Base-by-base conservation (phyloP, 2,329 filamentous ascomycete species). In the Colletotrichum liaoningense region DNA sequence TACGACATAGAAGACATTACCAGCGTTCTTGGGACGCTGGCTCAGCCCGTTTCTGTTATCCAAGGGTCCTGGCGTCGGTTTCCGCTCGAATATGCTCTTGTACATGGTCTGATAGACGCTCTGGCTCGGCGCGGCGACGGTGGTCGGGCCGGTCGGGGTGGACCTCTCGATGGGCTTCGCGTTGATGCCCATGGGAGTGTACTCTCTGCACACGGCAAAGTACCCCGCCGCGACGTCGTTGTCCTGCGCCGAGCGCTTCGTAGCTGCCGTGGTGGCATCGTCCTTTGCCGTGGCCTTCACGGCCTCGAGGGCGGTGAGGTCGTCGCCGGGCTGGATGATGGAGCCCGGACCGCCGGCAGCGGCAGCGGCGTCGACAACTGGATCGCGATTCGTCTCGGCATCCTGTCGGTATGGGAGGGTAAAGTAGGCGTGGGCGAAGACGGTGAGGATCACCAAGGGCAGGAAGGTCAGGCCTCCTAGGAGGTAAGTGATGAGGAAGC, bases 31-130 rank as follows among this genome's bases (percentile, higher is more conserved):
- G 24, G 89, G 88, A 74, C 89, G 83, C 78, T 89, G 86, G 74
- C 86, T 90, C 63, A 82, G 80, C 22, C 81, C 83, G 63, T 83
- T 87, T 73, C 83, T 86, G 63, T 84, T 84, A 59, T 90, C 88
- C 68, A 89, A 76, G 2, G 87, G 86, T 1, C 83, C 83, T 2
- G 84, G 77, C 9, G 79, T 77, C 46, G 84, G 87, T 79, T 93
- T 95, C 79, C 96, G 90, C 78, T 98, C 95, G 81, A 99, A 98
- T 74, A 99, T 93, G 81, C 94, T 98, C 80, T 95, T 89, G 84
- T 99, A 99, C 95, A 99, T 98, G 81, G 93, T 93, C 88, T 98
- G 97, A 83, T 98, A 98, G 49, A 99, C 96, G 81, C 96, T 98
- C 69, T 94, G 95, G 79, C 95, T 97, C 69, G 95, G 93, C 55